Evolutionary conservation across 225 moss, liverwort and hornwort genomes (phyloP).

Genomic region (Rhytidiadelphus loreus): DNA sequence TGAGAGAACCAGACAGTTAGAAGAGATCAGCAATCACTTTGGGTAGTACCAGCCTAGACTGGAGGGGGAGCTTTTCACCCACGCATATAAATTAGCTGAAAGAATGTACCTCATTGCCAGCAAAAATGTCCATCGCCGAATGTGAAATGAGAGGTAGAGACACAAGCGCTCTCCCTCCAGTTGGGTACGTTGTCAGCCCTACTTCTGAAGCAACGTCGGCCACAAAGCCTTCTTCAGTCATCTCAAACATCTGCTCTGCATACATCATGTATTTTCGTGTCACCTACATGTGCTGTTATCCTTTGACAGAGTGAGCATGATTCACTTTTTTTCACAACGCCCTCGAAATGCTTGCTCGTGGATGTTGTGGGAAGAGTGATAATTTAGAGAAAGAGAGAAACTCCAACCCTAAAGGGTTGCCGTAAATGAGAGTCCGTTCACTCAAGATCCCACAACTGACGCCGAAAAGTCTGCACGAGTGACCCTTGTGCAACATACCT

Average conservation of each 20-base stretch:
- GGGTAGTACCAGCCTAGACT: not conserved
- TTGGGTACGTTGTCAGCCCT: constrained; percentile 65
- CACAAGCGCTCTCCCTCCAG: constrained; percentile 81
- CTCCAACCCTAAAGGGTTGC: not conserved
- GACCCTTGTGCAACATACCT: no score
- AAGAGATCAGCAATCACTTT: not conserved
- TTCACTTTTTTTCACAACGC: not conserved
- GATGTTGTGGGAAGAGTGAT: not conserved
- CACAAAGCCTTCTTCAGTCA: constrained; percentile 75
- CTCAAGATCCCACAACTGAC: not conserved
- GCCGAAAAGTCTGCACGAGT: not conserved
- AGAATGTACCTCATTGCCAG: constrained; percentile 73
- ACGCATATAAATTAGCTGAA: not conserved
- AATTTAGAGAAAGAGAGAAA: not conserved
- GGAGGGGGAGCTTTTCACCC: not conserved
- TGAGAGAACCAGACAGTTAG: not conserved
- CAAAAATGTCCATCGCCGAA: constrained; percentile 85
- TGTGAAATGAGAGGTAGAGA: constrained; percentile 72
- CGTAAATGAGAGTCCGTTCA: not conserved
- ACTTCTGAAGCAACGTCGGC: constrained; percentile 64
- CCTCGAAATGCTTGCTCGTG: not conserved
- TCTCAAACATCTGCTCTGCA: constrained; percentile 79
- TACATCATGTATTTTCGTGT: not conserved
- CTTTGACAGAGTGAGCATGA: not conserved
- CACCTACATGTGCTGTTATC: not conserved